Evolutionary conservation across 371 early-diverging fungal genomes (phyloP), one percentile per base, ranked within the genome.

Genomic region (Vairimorpha apis): DNA sequence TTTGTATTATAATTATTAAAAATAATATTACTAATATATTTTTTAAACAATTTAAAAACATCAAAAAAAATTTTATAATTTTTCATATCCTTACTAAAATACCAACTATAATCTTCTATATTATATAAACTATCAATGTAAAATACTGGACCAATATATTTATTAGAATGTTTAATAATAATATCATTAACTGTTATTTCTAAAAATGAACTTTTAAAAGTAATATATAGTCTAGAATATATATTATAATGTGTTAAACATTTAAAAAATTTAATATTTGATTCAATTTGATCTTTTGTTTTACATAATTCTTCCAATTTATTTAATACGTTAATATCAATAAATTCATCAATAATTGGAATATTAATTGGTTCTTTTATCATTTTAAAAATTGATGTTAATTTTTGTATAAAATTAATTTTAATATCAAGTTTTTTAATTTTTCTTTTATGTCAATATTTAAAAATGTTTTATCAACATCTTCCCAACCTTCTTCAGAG

Each of bases 141-240:
- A 44, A 77, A 43, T 1, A 72, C 67, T 32, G 21, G 51, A 13
- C 51, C 77, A 21, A 43, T 37, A 27, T 55, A 60, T 13, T 23
- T 77, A 0, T 43, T 27, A 27, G 47, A 44, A 35, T 72, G 33
- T 43, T 72, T 43, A 4, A 58, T 53, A 25, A 77, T 37, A 30
- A 0, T 63, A 2, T 49, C 58, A 10, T 62, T 55, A 27, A 77
- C 35, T 14, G 0, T 47, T 29, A 62, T 65, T 43, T 77, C 77
- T 2, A 77, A 14, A 70, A 77, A 77, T 21, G 72, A 47, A 12
- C 49, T 27, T 1, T 35, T 29, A 37, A 77, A 21, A 16, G 51
- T 56, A 51, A 77, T 67, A 59, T 67, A 77, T 56, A 77, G 69
- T 64, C 77, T 67, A 29, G 35, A 38, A 18, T 25, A 38, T 5